Base-by-base conservation (phyloP, 805 yeast genomes). In the Spencermartinsiella europaea region DNA sequence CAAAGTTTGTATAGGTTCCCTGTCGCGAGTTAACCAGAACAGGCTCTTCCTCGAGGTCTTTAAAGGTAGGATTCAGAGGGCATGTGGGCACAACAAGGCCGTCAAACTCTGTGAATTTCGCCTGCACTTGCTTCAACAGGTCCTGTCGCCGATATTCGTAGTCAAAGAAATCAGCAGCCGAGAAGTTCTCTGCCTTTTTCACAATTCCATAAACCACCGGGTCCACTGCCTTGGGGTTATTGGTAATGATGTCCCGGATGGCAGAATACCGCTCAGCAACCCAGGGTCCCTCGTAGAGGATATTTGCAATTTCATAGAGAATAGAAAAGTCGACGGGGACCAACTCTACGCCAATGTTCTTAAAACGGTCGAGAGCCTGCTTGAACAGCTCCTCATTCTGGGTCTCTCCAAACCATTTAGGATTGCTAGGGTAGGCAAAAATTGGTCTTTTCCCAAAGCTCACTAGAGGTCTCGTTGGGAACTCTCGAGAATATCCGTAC, bases 1-100 rank as follows among this genome's bases (percentile, higher is more conserved):
- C 96, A 64, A 93, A 93, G 69, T 91, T 91, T 25, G 98, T 91
- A 83, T 95, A 91, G n/a, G 96, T 89, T 27, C 99, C 99, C 70
- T 93, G 99, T 60, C 74, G 74, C 4, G 97, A 86, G 72, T 91
- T 91, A 58, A 89, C 79, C 39, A 72, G 65, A 25, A 93, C 72
- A 3, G 98, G 98, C 62, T 90, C 96, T 5, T 72, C 68, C 50
- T 71, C 78, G 21, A 91, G 79, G 49, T 84, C 80, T 39, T 72
- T 80, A 42, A 90, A 77, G 4, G 89, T 79, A 42, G 98, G 98
- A 60, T 85, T 89, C 57, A 91, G 72, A 4, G 98, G 98, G 56
- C 95, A 87, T 4, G 98, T 91, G 46, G 99, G 99, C 28, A 91
- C 91, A 36, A 90, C 73, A 48, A 90, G 64, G 10, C 82, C 89